These are phyloP conservation scores for Citrus reticulata DNA, from an alignment of 345 rosid species.

Conservation along the genomic window DNA sequence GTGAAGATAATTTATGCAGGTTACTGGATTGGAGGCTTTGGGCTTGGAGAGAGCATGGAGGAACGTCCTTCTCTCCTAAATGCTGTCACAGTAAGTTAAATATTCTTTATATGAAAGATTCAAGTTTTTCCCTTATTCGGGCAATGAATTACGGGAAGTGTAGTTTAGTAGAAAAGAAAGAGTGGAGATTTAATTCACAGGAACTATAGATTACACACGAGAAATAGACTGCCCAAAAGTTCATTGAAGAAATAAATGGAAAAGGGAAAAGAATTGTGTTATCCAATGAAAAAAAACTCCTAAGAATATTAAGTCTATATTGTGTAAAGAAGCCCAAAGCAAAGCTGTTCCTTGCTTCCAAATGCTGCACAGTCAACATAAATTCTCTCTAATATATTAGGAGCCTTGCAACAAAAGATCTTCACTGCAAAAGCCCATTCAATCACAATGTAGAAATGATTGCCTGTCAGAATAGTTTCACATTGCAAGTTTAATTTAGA, in stretches of 20 bases:
- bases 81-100: conserved; percentile 47
- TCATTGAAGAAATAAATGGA: not conserved
- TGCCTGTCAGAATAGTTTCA: not conserved
- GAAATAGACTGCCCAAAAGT: not conserved
- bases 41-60: conserved; percentile 75
- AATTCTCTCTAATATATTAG: not conserved
- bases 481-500: not conserved
- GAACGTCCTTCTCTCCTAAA: conserved; percentile 59
- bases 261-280: not conserved
- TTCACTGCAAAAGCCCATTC: not conserved
- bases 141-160: not conserved
- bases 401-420: not conserved
- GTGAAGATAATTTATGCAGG: conserved; percentile 35
- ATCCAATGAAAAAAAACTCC: not conserved
- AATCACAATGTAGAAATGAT: not conserved
- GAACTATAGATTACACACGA: not conserved
- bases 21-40: conserved; percentile 81
- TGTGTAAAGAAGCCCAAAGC: not conserved
- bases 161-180: not conserved
- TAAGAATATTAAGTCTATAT: not conserved
- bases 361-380: too few species aligned
- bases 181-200: not conserved
- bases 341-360: not conserved
- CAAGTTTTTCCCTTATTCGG: not conserved
- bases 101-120: not conserved